A percentile compares a stretch with the other conserved stretches of the same genome.
Conservation (phyloP, 805 yeast species). For the Gaillardinia entomophila region DNA sequence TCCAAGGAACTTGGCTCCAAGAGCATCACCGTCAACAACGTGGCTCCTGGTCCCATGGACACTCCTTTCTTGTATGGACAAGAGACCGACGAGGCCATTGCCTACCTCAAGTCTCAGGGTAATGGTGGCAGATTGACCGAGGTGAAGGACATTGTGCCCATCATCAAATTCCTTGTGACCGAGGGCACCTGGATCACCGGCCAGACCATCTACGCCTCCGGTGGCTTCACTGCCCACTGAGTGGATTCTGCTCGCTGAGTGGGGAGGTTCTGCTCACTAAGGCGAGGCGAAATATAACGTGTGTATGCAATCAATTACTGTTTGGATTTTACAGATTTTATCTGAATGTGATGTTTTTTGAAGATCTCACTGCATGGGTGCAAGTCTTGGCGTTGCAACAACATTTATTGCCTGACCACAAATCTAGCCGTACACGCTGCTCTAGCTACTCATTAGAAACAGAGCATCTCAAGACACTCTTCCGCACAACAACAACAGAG, state of each 20-base stretch:
- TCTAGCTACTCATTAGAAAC: too few relatives aligned
- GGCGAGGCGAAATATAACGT: too few relatives aligned
- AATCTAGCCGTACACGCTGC: too few relatives aligned
- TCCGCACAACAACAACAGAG: constrained; percentile 17
- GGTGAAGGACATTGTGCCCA: constrained; percentile 58
- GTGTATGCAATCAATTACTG: too few relatives aligned
- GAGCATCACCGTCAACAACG: constrained; percentile 47
- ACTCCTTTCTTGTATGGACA: constrained; percentile 61
- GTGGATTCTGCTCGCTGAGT: too few relatives aligned
- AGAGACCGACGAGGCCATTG: constrained; percentile 49
- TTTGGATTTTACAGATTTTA: too few relatives aligned
- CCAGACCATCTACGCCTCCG: constrained; percentile 59
- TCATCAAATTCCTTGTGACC: constrained; percentile 51
- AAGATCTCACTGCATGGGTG: too few relatives aligned
- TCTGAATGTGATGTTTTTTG: too few relatives aligned
- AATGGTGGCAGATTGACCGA: constrained; percentile 49
- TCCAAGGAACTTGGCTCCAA: constrained; percentile 44
- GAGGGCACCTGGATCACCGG: constrained; percentile 71
- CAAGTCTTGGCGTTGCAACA: too few relatives aligned
- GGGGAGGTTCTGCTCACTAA: too few relatives aligned
- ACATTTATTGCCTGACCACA: too few relatives aligned
- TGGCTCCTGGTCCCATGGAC: constrained; percentile 66
- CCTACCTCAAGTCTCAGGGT: constrained; percentile 49
- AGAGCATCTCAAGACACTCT: constrained; percentile 10
- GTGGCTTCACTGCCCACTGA: constrained; percentile 62